Base-by-base conservation (phyloP, 177 flowering plant genomes). In the Vitis hybrid region DNA sequence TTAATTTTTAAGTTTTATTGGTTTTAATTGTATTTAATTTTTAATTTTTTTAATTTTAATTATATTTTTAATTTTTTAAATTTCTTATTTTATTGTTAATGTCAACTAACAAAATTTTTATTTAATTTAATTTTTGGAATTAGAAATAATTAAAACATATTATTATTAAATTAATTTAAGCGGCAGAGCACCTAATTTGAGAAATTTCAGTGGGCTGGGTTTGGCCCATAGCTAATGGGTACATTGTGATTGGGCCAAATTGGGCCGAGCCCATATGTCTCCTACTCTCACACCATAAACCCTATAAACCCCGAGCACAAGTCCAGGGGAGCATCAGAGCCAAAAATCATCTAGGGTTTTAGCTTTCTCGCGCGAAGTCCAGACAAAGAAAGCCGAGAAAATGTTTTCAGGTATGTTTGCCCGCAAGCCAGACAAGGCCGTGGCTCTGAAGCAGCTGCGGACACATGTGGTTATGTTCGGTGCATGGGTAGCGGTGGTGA, bases 371-470 rank as follows among this genome's bases (percentile, higher is more conserved):
- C 47, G 47, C 9, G 9, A 38, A 38, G 9, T 38, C 0, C 7
- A 38, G 14, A 9, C 18, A 9, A 50, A 10, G 19, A 28, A 31
- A 53, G 52, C 47, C 1, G 53, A 24, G 31, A 76, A 20, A 65
- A 91, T 91, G 96, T 89, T 91, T 80, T 85, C 91, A 1, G 94
- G 91, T 22, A 81, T 82, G 88, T 84, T 89, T 63, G 81, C 85
- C 69, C 78, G 81, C n/a, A 91, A 83, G 74, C 97, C 97, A 14
- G 91, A 90, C 86, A 91, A 90, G 74, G 87, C 80, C 1, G 84
- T 19, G 60, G 96, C 96, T 47, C 65, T 89, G 73, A 89, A 84
- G 84, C 90, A 91, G 89, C 86, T 91, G 3, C 72, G 78, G 70
- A 47, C 70, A 11, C 96, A 91, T 66, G 90, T 71, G 19, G 79